These are phyloP conservation scores for Lactifluus hygrophoroides DNA, from an alignment of 768 basidiomycete species.

Conservation along the genomic window DNA sequence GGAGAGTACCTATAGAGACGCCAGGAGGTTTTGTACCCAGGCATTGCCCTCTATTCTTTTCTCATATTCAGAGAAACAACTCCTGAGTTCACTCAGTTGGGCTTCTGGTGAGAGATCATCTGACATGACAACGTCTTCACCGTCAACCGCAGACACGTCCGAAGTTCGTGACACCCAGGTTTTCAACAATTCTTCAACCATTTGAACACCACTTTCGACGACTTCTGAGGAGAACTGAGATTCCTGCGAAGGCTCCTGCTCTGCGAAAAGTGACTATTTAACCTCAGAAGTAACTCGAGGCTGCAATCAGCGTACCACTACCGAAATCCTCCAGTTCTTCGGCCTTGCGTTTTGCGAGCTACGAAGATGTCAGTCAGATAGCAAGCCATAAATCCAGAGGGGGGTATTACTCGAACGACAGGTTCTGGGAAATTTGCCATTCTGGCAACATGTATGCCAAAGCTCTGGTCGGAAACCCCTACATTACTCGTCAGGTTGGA, in stretches of 20 bases:
- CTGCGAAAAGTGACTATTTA: not conserved
- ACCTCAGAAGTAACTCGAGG: not conserved
- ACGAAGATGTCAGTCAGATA: not conserved
- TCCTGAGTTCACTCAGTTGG: slow-evolving; percentile 42
- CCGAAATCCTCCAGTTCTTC: slow-evolving; percentile 87
- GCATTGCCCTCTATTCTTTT: slow-evolving; percentile 66
- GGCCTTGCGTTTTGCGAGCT: slow-evolving; percentile 89
- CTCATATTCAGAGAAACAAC: slow-evolving; percentile 55
- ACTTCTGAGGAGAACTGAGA: slow-evolving; percentile 48
- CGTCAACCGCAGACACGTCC: slow-evolving; percentile 27
- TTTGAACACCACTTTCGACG: slow-evolving; percentile 67
- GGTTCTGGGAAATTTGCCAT: slow-evolving; percentile 96
- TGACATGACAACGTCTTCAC: slow-evolving; percentile 43
- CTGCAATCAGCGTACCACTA: slow-evolving; percentile 30
- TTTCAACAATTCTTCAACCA: slow-evolving; percentile 72
- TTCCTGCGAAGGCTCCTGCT: slow-evolving; percentile 27
- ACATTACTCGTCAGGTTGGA: not conserved
- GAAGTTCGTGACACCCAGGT: slow-evolving; percentile 44
- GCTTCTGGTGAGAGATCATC: slow-evolving; percentile 32
- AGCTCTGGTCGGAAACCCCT: slow-evolving; percentile 95
- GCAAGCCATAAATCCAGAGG: not conserved
- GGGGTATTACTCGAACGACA: slow-evolving; percentile 64
- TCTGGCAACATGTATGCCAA: slow-evolving; percentile 96
- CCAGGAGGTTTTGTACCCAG: slow-evolving; percentile 64
- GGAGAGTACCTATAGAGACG: slow-evolving; percentile 27